phyloP scores from a whole-genome alignment of 1,284 basidiomycete species.

The Sanghuangporus baumii region DNA sequence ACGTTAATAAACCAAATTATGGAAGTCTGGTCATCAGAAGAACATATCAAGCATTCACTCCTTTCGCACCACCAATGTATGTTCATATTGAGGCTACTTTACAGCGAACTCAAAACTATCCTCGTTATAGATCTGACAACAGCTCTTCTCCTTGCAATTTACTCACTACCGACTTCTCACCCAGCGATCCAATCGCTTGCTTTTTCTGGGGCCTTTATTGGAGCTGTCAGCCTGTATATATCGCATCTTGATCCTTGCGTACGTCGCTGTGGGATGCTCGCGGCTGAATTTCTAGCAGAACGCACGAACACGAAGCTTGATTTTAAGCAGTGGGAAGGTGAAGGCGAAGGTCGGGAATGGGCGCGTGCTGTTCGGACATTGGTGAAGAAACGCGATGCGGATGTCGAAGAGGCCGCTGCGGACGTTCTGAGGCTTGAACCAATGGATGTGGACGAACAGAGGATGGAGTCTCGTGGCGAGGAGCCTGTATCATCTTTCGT shows the following conservation, averaged over 20 bases:
- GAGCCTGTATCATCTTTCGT: not conserved
- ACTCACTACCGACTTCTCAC: slow-evolving; percentile 46
- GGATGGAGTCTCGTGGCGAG: not conserved
- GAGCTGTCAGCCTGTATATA: slow-evolving; percentile 72
- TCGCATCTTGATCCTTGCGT: slow-evolving; percentile 72
- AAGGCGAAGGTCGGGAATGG: slow-evolving; percentile 66
- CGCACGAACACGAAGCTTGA: slow-evolving; percentile 59
- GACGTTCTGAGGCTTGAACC: slow-evolving; percentile 8
- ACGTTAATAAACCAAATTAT: slow-evolving; percentile 43
- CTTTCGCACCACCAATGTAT: slow-evolving; percentile 62
- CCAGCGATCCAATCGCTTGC: slow-evolving; percentile 37
- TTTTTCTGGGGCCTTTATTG: slow-evolving; percentile 61
- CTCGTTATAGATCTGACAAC: slow-evolving; percentile 55
- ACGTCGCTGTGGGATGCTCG: slow-evolving; percentile 90
- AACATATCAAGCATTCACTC: slow-evolving; percentile 70
- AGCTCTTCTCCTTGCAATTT: slow-evolving; percentile 59
- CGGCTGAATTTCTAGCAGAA: slow-evolving; percentile 74
- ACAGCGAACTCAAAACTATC: not conserved
- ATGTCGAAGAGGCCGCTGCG: slow-evolving; percentile 31
- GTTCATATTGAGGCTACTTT: slow-evolving; percentile 22
- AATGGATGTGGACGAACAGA: not conserved
- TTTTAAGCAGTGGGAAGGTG: slow-evolving; percentile 84
- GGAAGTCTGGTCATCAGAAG: slow-evolving; percentile 59
- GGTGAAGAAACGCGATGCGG: slow-evolving; percentile 45
- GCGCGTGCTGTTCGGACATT: slow-evolving; percentile 51